phyloP scores from a whole-genome alignment of 1,139 yeast species.

The Yamadazyma atlantica region DNA sequence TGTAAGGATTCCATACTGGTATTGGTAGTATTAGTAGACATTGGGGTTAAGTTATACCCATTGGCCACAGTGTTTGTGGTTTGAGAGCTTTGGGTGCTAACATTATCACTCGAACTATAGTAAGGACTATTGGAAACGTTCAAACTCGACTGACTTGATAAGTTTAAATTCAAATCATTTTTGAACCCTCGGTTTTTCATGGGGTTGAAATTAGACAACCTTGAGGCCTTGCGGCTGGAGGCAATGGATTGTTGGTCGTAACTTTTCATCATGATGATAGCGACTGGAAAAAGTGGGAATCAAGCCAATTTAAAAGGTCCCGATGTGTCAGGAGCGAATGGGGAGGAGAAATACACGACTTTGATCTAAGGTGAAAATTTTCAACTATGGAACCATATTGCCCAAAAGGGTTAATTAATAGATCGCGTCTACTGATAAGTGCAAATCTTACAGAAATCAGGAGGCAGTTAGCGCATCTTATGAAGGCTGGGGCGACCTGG shows the following conservation, averaged over 20 bases:
- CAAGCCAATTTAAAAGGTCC: too few relatives aligned
- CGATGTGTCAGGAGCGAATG: constrained; percentile 1
- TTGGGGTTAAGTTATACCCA: constrained; percentile 11
- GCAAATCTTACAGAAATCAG: neutral
- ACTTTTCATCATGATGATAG: constrained; percentile 4
- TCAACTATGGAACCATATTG: neutral
- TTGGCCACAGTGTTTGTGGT: neutral
- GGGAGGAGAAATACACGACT: too few relatives aligned
- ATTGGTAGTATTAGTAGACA: constrained; percentile 9
- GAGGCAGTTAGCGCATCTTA: neutral
- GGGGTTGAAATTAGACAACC: constrained; percentile 19
- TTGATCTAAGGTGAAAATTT: neutral
- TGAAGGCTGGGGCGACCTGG: neutral
- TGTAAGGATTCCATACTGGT: neutral
- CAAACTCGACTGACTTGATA: neutral
- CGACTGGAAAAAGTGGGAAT: too few relatives aligned
- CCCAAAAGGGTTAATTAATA: constrained; percentile 8
- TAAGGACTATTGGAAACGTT: constrained; percentile 10
- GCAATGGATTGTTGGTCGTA: constrained; percentile 14
- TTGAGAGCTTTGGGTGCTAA: neutral
- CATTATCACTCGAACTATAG: constrained; percentile 2
- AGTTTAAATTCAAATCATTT: neutral
- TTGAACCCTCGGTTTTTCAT: constrained; percentile 11
- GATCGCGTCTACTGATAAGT: constrained; percentile 5
- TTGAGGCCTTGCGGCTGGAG: constrained; percentile 13